phyloP scores from a whole-genome alignment of 805 yeast genomes.

The Starmerella vitae region DNA sequence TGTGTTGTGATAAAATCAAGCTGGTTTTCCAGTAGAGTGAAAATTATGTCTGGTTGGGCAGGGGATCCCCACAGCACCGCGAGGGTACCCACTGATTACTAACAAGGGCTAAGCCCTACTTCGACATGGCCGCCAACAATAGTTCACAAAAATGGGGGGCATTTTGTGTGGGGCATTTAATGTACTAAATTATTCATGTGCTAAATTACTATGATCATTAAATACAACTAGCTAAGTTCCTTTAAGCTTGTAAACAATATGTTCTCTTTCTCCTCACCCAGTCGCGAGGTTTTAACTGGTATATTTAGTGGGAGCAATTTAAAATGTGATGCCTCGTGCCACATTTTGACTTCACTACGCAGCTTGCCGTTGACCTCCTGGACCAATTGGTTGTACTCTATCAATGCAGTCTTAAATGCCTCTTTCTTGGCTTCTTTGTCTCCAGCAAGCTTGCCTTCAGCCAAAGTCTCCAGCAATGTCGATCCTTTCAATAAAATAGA shows the following conservation, averaged over 20 bases:
- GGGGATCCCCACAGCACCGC: conserved; percentile 19
- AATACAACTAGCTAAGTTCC: too few species aligned
- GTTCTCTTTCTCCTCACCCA: conserved; percentile 45
- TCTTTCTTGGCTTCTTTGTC: conserved; percentile 24
- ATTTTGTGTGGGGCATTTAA: too few species aligned
- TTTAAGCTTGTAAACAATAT: conserved; percentile 22
- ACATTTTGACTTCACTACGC: conserved; percentile 49
- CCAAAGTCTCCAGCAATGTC: conserved; percentile 21
- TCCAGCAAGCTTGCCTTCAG: conserved; percentile 21
- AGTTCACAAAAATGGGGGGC: too few species aligned
- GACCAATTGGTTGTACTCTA: conserved; percentile 39
- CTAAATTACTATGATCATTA: too few species aligned
- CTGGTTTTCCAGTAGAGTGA: not conserved
- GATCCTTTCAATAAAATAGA: conserved; percentile 23
- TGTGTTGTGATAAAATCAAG: conserved; percentile 1
- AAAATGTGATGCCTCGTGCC: conserved; percentile 38
- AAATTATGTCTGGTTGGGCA: not conserved
- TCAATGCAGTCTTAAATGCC: conserved; percentile 34
- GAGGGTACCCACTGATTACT: conserved; percentile 12
- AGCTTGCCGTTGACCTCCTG: conserved; percentile 46
- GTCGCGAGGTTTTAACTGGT: conserved; percentile 55
- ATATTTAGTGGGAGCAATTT: conserved; percentile 53
- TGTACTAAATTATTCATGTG: too few species aligned
- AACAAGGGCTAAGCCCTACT: conserved; percentile 3
- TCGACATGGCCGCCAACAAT: not conserved